phyloP scores from a whole-genome alignment of 2,329 filamentous ascomycete species.

The Thelonectria rubi region DNA sequence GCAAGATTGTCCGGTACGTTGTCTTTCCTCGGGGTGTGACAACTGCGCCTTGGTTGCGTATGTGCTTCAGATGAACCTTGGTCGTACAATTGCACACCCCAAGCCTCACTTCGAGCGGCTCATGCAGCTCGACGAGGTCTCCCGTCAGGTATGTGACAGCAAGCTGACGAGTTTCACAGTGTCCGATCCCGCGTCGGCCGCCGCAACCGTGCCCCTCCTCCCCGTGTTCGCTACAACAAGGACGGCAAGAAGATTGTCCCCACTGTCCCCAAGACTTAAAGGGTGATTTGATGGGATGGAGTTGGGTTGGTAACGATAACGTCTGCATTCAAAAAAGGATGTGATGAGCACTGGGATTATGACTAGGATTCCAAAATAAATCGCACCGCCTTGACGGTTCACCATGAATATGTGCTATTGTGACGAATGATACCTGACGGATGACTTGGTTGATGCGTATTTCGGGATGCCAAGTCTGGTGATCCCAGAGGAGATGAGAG shows the following conservation, averaged over 20 bases:
- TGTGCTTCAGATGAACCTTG: constrained; percentile 69
- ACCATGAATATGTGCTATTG: background rate
- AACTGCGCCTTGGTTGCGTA: constrained; percentile 60
- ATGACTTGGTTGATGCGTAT: too few relatives aligned
- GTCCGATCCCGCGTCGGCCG: constrained; percentile 96
- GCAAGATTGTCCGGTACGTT: constrained; percentile 99
- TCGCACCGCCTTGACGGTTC: constrained; percentile 37
- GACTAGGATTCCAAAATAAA: constrained; percentile 44
- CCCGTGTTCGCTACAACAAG: constrained; percentile 99
- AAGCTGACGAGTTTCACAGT: constrained; percentile 66
- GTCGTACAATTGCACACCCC: constrained; percentile 57
- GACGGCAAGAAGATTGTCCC: constrained; percentile 99
- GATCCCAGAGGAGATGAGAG: too few relatives aligned
- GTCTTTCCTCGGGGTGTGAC: constrained; percentile 65
- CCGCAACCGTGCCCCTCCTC: constrained; percentile 98
- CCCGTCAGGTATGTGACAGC: constrained; percentile 42
- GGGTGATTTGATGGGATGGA: constrained; percentile 48
- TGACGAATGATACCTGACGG: too few relatives aligned
- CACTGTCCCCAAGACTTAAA: constrained; percentile 59
- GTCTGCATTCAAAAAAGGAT: constrained; percentile 51
- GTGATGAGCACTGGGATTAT: constrained; percentile 49
- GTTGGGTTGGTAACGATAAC: constrained; percentile 49
- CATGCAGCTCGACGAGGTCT: constrained; percentile 3
- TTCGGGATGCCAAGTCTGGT: too few relatives aligned
- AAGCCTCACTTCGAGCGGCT: constrained; percentile 28